Base-by-base conservation (phyloP, 148 eudicot genomes). In the Vaccinium macrocarpon region DNA sequence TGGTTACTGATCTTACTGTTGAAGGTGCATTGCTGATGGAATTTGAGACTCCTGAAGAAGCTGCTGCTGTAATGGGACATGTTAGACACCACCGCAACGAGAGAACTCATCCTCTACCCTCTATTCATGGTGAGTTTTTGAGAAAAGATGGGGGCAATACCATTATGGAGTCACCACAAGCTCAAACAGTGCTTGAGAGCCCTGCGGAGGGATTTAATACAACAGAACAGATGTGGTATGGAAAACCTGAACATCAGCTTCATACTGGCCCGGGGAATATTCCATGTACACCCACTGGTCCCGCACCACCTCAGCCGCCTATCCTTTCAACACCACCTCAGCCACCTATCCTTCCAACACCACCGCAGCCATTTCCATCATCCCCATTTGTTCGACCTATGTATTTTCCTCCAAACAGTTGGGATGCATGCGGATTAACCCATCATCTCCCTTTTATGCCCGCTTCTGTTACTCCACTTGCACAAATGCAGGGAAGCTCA, bases 1-100 rank as follows among this genome's bases (percentile, higher is more conserved):
- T 87, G 87, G 91, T 95, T 80, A 91, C 90, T 85, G 98, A 97
- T 76, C 90, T 97, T 76, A 84, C 86, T 76, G 91, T 86, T 91
- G 98, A 97, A 91, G 91, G 91, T 86, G 98, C 98, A 50, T 86
- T 97, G 84, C 89, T 97, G 76, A 79, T 97, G 91, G 98, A 97
- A 89, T 95, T 94, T 87, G 97, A 90, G 62, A 90, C 87, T 83
- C 97, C 99, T 85, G 98, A 95, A 90, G 98, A 97, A 87, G 98
- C 99, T 83, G 89, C 96, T 2, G 85, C 57, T 83, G 92, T 89
- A 11, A 95, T 94, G 87, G 90, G 89, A 81, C 93, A 91, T 88
- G 89, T 97, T 21, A 89, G 99, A 85, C 91, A 90, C 73, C 85
- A 84, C 25, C 98, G 98, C 46, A 93, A 84, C 85, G 94, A 91